These are phyloP conservation scores for Triglochin maritima DNA, from an alignment of 106 monocot genomes.

Conservation along the genomic window DNA sequence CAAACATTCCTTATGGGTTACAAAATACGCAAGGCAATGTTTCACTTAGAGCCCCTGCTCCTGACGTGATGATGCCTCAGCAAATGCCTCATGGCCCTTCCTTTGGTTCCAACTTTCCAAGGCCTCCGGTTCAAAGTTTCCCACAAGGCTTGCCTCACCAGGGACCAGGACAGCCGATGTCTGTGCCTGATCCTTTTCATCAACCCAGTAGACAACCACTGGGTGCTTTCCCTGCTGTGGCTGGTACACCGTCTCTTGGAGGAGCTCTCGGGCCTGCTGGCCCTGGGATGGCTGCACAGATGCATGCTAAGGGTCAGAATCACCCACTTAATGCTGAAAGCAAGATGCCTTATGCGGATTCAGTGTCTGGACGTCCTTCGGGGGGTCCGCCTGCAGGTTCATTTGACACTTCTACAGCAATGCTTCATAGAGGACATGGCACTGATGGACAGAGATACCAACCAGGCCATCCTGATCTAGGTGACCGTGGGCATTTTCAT, in stretches of 20 bases:
- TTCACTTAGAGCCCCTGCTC: conserved; percentile 32
- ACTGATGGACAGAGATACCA: conserved; percentile 18
- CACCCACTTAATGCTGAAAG: conserved; percentile 11
- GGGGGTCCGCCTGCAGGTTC: conserved; percentile 24
- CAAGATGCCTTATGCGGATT: conserved; percentile 15
- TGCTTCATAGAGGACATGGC: conserved; percentile 20
- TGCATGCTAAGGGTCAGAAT: conserved; percentile 5
- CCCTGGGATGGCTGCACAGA: conserved; percentile 7
- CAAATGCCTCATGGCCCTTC: conserved; percentile 21
- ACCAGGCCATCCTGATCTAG: conserved; percentile 8
- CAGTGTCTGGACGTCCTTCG: conserved; percentile 10
- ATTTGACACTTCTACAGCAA: conserved; percentile 12
- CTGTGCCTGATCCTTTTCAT: conserved; percentile 10
- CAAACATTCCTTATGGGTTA: conserved; percentile 18
- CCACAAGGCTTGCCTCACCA: conserved; percentile 26
- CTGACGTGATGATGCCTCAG: conserved; percentile 25
- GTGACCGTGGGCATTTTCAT: conserved; percentile 13
- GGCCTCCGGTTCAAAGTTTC: conserved; percentile 26
- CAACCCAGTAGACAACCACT: conserved; percentile 6
- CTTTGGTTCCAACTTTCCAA: conserved; percentile 19
- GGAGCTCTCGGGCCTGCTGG: not conserved
- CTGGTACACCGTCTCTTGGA: not conserved
- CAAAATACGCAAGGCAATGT: conserved; percentile 17
- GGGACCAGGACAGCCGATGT: conserved; percentile 1
- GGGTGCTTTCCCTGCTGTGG: conserved; percentile 13